Conservation (phyloP, 768 basidiomycete species). For the Tulasnella calospora region DNA sequence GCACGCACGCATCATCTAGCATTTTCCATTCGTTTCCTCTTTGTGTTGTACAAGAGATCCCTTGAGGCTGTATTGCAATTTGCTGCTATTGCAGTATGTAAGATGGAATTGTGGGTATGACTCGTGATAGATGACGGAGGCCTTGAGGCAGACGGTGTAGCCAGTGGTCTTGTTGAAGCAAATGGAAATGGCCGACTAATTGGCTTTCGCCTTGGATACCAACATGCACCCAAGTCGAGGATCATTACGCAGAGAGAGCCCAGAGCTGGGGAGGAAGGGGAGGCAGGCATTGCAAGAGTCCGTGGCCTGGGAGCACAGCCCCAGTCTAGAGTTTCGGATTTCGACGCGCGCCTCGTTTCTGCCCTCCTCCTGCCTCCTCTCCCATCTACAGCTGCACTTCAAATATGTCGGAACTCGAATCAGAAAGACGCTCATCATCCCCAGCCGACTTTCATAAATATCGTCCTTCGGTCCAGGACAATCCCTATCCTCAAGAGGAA, state of each 20-base stretch:
- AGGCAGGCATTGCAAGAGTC: neutral
- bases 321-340: conserved; percentile 9
- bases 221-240: neutral
- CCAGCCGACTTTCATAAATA: neutral
- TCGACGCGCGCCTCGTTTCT: conserved; percentile 10
- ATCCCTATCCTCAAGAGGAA: conserved; percentile 15
- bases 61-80: neutral
- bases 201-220: conserved; percentile 3
- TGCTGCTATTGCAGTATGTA: neutral
- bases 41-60: neutral
- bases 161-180: neutral
- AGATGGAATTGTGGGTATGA: conserved; percentile 3
- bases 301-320: conserved; percentile 10
- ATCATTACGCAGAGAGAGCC: conserved; percentile 11
- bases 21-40: neutral
- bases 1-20: neutral
- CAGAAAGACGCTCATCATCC: conserved; percentile 7
- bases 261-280: neutral
- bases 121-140: conserved; percentile 4
- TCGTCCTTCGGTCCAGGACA: conserved; percentile 11
- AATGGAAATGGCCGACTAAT: conserved; percentile 2
- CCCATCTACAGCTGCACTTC: neutral
- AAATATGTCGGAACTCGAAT: neutral
- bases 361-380: neutral
- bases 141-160: conserved; percentile 4